Percentiles rank a stretch among this genome's conserved stretches.
Conservation (phyloP, 306 rosid genomes). For the Prunus persica region Prunus_persica_NCBIv2 NC_034009.1:37801001-37801500, state of each 20-base stretch:
- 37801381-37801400: neutral
- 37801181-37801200: slow-evolving; percentile 99
- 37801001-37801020: slow-evolving; percentile 84
- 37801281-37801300: slow-evolving; percentile 94
- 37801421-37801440: slow-evolving; percentile 76
- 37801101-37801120: slow-evolving; percentile 88
- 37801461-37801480: slow-evolving; percentile 96
- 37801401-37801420: slow-evolving; percentile 35
- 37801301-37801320: slow-evolving; percentile 62
- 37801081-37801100: slow-evolving; percentile 97
- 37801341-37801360: neutral
- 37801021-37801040: slow-evolving; percentile 95
- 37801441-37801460: slow-evolving; percentile 94
- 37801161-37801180: slow-evolving; percentile 85
- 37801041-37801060: slow-evolving; percentile 53
- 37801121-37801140: slow-evolving; percentile 91
- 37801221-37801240: slow-evolving; percentile 56
- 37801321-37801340: neutral
- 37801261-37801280: slow-evolving; percentile 96
- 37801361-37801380: neutral
- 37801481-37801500: slow-evolving; percentile 98
- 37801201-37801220: slow-evolving; percentile 72
- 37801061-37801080: slow-evolving; percentile 70
- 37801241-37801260: slow-evolving; percentile 68
- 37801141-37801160: slow-evolving; percentile 84